Conservation (phyloP, 352 stramenopile genomes). For the Globisporangium cystogenes region DNA sequence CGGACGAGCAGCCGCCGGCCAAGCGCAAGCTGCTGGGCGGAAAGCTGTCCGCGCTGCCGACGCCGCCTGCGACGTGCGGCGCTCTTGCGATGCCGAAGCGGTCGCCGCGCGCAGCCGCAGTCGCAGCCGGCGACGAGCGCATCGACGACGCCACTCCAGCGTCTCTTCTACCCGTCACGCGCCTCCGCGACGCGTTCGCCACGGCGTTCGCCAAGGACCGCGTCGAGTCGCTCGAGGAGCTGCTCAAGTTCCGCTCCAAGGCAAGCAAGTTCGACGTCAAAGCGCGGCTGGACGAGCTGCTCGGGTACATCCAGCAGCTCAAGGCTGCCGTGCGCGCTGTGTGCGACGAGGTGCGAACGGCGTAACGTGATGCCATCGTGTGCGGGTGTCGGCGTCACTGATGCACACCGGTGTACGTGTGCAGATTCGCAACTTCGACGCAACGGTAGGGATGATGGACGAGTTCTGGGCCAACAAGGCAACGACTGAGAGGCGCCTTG, state of each 20-base stretch:
- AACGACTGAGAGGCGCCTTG: constrained; percentile 27
- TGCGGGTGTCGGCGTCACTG: not conserved
- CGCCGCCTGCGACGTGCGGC: not conserved
- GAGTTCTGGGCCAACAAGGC: constrained; percentile 23
- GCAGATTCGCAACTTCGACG: constrained; percentile 34
- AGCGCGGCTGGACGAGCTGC: constrained; percentile 49
- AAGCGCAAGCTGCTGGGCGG: constrained; percentile 13
- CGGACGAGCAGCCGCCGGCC: constrained; percentile 11
- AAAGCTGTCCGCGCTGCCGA: not conserved
- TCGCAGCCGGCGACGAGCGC: not conserved
- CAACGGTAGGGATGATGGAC: constrained; percentile 23
- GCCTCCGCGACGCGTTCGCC: constrained; percentile 28
- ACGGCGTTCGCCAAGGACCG: constrained; percentile 28
- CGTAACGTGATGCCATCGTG: too few species aligned
- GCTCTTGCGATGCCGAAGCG: constrained; percentile 4
- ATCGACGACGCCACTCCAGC: not conserved
- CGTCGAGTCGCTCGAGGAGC: constrained; percentile 32
- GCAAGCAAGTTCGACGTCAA: constrained; percentile 68
- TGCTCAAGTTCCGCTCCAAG: constrained; percentile 52
- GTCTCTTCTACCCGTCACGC: not conserved
- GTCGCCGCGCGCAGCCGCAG: not conserved
- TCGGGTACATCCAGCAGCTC: constrained; percentile 48
- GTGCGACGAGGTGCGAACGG: constrained; percentile 20
- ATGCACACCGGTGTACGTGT: not conserved
- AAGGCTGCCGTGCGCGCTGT: constrained; percentile 35